Conservation (phyloP, 352 stramenopile genomes). For the Sclerospora graminicola region DNA sequence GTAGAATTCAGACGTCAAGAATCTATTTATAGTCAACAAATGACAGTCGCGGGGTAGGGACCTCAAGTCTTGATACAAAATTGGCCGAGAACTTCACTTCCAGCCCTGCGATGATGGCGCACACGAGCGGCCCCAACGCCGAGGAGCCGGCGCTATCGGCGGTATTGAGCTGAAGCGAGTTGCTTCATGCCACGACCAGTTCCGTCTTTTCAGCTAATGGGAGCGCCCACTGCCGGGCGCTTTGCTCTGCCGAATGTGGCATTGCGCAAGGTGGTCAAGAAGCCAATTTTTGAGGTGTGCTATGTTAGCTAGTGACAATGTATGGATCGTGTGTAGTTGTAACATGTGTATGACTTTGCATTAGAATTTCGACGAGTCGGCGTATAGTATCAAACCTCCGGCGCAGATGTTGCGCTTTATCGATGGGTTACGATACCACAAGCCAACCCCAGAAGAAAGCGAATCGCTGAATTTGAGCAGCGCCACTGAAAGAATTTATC, state of each 20-base stretch:
- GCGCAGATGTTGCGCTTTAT: constrained; percentile 79
- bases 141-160: constrained; percentile 8
- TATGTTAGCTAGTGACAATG: neutral
- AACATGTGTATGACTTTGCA: neutral
- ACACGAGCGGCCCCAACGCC: constrained; percentile 13
- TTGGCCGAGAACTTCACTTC: constrained; percentile 12
- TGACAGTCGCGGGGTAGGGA: constrained; percentile 5
- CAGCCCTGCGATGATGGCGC: constrained; percentile 11
- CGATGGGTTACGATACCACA: constrained; percentile 77
- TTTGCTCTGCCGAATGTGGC: constrained; percentile 41
- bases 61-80: constrained; percentile 11
- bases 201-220: constrained; percentile 23
- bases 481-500: constrained; percentile 53
- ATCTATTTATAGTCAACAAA: constrained; percentile 20
- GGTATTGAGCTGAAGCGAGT: constrained; percentile 11
- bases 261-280: constrained; percentile 57
- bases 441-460: constrained; percentile 63
- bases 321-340: neutral
- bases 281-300: constrained; percentile 64
- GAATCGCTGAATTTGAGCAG: constrained; percentile 59
- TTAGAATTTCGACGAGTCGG: constrained; percentile 68
- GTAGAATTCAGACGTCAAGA: neutral
- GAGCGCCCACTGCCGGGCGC: constrained; percentile 13
- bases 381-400: constrained; percentile 54
- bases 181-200: constrained; percentile 8